Base-by-base conservation (phyloP, 140 eudicot species). In the Oenanthe javanica region DNA sequence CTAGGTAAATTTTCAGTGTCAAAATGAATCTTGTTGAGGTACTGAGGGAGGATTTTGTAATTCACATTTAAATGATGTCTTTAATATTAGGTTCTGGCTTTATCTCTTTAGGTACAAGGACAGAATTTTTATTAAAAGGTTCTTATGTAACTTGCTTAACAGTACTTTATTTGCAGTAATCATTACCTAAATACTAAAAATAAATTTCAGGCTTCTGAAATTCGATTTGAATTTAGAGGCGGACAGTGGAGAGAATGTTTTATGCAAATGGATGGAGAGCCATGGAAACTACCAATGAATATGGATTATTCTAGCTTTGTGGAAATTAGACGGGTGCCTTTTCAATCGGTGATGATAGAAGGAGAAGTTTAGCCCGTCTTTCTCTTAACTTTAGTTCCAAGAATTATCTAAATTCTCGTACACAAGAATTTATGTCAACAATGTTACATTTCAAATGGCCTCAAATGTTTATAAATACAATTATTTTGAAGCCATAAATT, bases 191-290 rank as follows among this genome's bases (percentile, higher is more conserved):
- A 45, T 48, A 47, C 16, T n/a, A 15, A 75, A 47, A 23, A 11
- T 4, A 47, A 4, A 9, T 75, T 75, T 9, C 85, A 93, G 98
- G 98, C 97, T 67, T 80, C 93, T 64, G 84, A 86, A 69, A 92
- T 94, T 70, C 86, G 97, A 51, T 92, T 90, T 72, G 98, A 94
- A 85, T 85, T 92, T 3, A 81, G 97, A 81, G 98, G 98, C n/a
- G 98, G 97, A 50, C 94, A 89, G 7, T 94, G 98, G 98, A 86
- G 70, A 51, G 88, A 92, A 83, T 86, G 89, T 23, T 94, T 82
- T 59, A 85, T 92, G 94, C 98, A 94, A 82, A 90, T 89, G 94
- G 98, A 94, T 21, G 98, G 98, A 38, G 98, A 94, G 80, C 98
- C 98, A 47, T 94, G 98, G 98, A 92, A 92, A 85, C 98, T 90